Percentiles rank a stretch among this genome's conserved stretches.
Evolutionary conservation across 2,329 filamentous ascomycete genomes (phyloP).

Genomic region (Cryoendolithus antarcticus): DNA sequence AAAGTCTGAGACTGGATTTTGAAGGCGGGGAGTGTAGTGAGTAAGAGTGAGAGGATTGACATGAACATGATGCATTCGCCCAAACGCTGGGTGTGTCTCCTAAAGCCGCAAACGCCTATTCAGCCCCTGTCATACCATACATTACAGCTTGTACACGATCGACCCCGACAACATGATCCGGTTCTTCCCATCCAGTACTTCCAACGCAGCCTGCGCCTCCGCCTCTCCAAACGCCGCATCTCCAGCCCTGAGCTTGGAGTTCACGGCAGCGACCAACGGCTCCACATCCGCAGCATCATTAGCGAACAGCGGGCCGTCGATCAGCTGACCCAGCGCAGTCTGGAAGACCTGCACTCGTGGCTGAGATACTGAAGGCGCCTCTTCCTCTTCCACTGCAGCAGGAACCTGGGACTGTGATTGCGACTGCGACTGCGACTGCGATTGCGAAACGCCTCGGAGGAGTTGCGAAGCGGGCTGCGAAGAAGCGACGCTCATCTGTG

Average conservation of each 20-base stretch:
- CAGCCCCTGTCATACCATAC: not conserved
- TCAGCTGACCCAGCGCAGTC: constrained; percentile 66
- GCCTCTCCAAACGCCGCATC: constrained; percentile 49
- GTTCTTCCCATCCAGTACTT: constrained; percentile 69
- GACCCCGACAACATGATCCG: constrained; percentile 63
- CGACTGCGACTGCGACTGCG: constrained; percentile 22
- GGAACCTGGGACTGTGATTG: not conserved
- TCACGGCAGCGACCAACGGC: constrained; percentile 66
- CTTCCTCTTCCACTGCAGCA: too few species aligned
- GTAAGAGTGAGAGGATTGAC: too few species aligned
- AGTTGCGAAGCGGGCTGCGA: constrained; percentile 67
- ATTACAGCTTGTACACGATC: constrained; percentile 38
- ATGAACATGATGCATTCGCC: too few species aligned
- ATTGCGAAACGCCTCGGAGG: constrained; percentile 41
- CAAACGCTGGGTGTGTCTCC: too few species aligned
- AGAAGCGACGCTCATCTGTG: constrained; percentile 60
- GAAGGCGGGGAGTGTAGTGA: too few species aligned
- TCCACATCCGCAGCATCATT: constrained; percentile 72
- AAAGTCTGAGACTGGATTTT: not conserved
- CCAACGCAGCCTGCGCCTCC: constrained; percentile 67
- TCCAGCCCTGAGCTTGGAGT: constrained; percentile 52
- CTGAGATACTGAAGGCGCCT: constrained; percentile 37
- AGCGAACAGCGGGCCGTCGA: constrained; percentile 68
- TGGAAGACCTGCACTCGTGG: constrained; percentile 65
- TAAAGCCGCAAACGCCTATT: too few species aligned